Conservation (phyloP, 1,139 yeast species). For the Lodderomyces margitis region DNA sequence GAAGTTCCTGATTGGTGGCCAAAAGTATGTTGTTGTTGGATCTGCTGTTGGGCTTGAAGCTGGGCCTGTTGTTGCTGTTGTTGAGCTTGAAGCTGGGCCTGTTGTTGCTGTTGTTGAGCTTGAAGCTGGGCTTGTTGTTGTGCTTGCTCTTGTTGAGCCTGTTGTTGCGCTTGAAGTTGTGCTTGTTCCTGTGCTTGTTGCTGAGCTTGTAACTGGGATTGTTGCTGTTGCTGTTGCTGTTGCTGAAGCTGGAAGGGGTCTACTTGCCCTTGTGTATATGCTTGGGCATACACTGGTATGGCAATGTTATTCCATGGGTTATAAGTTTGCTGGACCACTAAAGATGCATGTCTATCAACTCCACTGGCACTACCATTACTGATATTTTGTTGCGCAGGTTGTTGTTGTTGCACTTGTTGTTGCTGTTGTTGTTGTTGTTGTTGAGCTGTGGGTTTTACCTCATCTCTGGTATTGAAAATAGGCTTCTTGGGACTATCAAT, state of each 20-base stretch:
- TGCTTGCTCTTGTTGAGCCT: constrained; percentile 13
- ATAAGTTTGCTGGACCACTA: constrained; percentile 42
- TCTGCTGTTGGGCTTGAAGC: not conserved
- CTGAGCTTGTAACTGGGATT: constrained; percentile 11
- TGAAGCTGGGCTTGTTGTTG: constrained; percentile 16
- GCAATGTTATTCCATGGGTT: constrained; percentile 42
- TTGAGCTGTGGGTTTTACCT: not conserved
- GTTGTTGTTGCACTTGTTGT: not conserved
- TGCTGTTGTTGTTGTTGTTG: constrained; percentile 3
- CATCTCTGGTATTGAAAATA: not conserved
- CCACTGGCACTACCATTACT: constrained; percentile 12
- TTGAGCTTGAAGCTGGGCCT: constrained; percentile 4
- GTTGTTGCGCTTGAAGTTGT: constrained; percentile 12
- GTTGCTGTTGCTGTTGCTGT: constrained; percentile 12
- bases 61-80: constrained; percentile 4
- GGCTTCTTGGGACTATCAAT: not conserved
- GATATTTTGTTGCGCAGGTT: constrained; percentile 11
- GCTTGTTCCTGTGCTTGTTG: constrained; percentile 12
- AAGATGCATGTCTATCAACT: constrained; percentile 23
- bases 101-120: constrained; percentile 11
- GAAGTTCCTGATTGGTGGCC: constrained; percentile 9
- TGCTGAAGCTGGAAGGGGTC: constrained; percentile 12
- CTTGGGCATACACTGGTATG: constrained; percentile 13
- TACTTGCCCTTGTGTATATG: constrained; percentile 12
- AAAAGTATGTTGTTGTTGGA: not conserved